phyloP scores from a whole-genome alignment of 495 filamentous ascomycete genomes.

The Pseudevernia furfuracea region DNA sequence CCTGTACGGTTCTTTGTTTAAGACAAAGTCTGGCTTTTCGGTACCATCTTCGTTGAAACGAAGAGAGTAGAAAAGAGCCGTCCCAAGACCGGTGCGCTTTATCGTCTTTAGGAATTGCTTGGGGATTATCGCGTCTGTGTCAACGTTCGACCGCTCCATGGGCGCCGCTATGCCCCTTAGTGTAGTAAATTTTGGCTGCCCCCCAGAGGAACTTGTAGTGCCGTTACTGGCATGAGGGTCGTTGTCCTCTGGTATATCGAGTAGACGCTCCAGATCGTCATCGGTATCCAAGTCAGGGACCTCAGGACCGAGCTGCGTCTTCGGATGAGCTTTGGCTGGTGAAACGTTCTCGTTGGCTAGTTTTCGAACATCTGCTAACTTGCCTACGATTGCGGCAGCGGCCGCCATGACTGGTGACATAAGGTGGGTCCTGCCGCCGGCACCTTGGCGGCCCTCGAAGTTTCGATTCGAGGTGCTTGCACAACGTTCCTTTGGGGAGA shows the following conservation, averaged over 20 bases:
- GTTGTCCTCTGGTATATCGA: constrained; percentile 67
- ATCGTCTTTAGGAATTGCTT: constrained; percentile 99
- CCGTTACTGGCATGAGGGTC: constrained; percentile 53
- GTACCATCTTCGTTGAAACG: constrained; percentile 60
- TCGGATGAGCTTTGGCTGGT: constrained; percentile 49
- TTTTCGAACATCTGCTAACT: constrained; percentile 83
- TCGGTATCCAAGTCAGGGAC: constrained; percentile 68
- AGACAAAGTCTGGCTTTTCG: constrained; percentile 73
- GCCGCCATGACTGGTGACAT: constrained; percentile 98
- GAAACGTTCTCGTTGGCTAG: constrained; percentile 53
- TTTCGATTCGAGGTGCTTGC: constrained; percentile 95
- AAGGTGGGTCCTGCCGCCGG: constrained; percentile 84
- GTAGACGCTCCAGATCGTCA: constrained; percentile 65
- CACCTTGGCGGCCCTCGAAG: constrained; percentile 94
- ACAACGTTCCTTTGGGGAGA: constrained; percentile 88
- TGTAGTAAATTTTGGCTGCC: constrained; percentile 72
- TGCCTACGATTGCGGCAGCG: constrained; percentile 80
- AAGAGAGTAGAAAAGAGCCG: constrained; percentile 76
- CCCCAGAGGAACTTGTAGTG: constrained; percentile 45
- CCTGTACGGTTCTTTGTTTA: constrained; percentile 86
- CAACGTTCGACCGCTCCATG: constrained; percentile 80
- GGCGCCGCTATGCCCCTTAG: constrained; percentile 85
- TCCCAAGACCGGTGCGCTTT: constrained; percentile 89
- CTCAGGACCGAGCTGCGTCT: constrained; percentile 50
- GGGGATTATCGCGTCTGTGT: constrained; percentile 97